Conservation (phyloP, 1,284 basidiomycete genomes). For the Melampsora medusae region DNA sequence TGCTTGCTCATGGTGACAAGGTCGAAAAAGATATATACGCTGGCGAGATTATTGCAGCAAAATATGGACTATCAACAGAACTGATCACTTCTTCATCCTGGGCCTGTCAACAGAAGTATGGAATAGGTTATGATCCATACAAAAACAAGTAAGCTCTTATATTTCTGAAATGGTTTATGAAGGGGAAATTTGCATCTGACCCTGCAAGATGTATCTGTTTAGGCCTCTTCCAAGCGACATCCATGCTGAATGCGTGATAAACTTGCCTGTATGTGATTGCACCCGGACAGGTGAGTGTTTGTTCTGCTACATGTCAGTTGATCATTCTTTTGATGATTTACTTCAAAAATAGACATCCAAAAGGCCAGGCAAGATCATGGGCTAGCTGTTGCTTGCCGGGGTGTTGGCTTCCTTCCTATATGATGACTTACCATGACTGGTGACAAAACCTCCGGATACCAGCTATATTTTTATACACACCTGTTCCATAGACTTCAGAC, state of each 20-base stretch:
- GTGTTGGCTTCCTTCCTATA: conserved; percentile 5
- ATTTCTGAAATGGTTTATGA: too few species aligned
- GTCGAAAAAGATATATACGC: conserved; percentile 16
- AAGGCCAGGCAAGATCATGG: conserved; percentile 9
- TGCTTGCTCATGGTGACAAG: conserved; percentile 20
- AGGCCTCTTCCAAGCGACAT: conserved; percentile 31
- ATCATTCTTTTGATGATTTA: not conserved
- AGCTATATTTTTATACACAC: too few species aligned
- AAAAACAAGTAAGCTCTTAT: conserved; percentile 5
- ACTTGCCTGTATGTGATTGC: conserved; percentile 40
- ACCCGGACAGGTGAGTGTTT: conserved; percentile 20
- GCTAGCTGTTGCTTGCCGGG: not conserved
- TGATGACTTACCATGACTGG: not conserved
- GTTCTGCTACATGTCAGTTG: not conserved
- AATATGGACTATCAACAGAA: conserved; percentile 39
- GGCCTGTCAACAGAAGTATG: conserved; percentile 35
- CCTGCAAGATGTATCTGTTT: not conserved
- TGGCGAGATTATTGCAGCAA: conserved; percentile 11
- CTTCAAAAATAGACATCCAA: not conserved
- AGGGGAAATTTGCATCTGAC: not conserved
- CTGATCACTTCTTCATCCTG: conserved; percentile 27
- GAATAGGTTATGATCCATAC: conserved; percentile 34
- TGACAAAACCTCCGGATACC: too few species aligned
- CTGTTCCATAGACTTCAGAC: too few species aligned
- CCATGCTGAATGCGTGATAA: conserved; percentile 40